These are phyloP conservation scores for Trichoderma atrobrunneum DNA, from an alignment of 2,329 filamentous ascomycete species.

Conservation along the genomic window DNA sequence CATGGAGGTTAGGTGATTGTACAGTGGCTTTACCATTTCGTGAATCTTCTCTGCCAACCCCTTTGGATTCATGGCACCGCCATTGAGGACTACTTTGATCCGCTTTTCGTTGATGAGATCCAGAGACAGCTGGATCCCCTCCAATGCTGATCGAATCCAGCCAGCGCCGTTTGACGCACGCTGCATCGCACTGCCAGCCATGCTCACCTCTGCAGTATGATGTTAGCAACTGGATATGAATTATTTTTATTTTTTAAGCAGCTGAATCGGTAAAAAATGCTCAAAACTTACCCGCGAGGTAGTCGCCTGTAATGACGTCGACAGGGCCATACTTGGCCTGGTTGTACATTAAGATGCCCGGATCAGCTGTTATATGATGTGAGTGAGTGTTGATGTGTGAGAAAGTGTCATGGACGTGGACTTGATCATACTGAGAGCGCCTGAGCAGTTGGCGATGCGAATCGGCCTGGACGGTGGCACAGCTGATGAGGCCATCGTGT, in stretches of 20 bases:
- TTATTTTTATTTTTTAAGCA: neutral
- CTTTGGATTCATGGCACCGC: slow-evolving; percentile 53
- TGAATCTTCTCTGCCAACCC: slow-evolving; percentile 42
- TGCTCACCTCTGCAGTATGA: slow-evolving; percentile 26
- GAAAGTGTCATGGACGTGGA: too few species aligned
- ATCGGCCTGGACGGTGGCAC: slow-evolving; percentile 19
- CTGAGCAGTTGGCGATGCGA: slow-evolving; percentile 29
- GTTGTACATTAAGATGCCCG: slow-evolving; percentile 29
- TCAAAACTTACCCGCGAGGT: slow-evolving; percentile 40
- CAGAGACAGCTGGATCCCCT: slow-evolving; percentile 27
- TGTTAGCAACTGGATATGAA: neutral
- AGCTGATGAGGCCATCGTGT: neutral
- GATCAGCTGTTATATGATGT: slow-evolving; percentile 20
- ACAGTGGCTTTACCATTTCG: slow-evolving; percentile 17
- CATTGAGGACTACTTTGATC: slow-evolving; percentile 57
- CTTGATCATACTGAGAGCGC: slow-evolving; percentile 23
- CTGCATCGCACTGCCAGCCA: slow-evolving; percentile 26
- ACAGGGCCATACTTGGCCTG: slow-evolving; percentile 31
- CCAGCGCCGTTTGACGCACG: neutral
- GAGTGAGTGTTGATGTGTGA: neutral
- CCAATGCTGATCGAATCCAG: slow-evolving; percentile 20
- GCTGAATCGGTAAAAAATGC: neutral
- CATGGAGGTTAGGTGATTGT: neutral
- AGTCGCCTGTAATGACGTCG: slow-evolving; percentile 55
- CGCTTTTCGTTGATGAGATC: slow-evolving; percentile 40